phyloP scores from a whole-genome alignment of 306 rosid genomes.

The Cicer pinnatifidum region DNA sequence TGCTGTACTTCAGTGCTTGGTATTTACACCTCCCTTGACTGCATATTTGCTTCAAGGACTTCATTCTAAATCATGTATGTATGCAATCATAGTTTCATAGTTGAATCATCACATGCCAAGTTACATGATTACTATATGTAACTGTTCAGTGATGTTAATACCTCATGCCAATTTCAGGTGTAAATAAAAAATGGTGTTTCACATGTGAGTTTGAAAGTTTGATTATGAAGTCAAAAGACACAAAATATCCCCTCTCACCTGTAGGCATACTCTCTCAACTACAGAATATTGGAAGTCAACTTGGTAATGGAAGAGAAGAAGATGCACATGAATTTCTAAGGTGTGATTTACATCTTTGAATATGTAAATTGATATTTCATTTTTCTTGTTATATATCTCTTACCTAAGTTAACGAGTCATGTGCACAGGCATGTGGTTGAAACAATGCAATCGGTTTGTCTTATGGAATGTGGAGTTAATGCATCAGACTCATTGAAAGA shows the following conservation, averaged over 20 bases:
- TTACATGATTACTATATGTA: conserved; percentile 20
- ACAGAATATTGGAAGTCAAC: conserved; percentile 72
- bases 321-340: conserved; percentile 95
- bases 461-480: conserved; percentile 56
- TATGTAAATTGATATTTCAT: conserved; percentile 2
- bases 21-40: conserved; percentile 84
- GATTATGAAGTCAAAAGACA: conserved; percentile 69
- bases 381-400: conserved; percentile 17
- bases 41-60: conserved; percentile 84
- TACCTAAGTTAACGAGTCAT: neutral
- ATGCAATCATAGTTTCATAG: conserved; percentile 23
- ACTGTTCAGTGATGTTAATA: conserved; percentile 26
- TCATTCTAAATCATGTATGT: conserved; percentile 84
- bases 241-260: conserved; percentile 74
- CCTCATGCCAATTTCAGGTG: conserved; percentile 56
- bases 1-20: conserved; percentile 88
- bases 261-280: conserved; percentile 69
- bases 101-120: conserved; percentile 13
- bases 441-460: conserved; percentile 81
- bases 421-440: conserved; percentile 73
- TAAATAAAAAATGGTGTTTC: conserved; percentile 74
- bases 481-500: conserved; percentile 60
- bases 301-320: conserved; percentile 88
- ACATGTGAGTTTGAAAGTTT: conserved; percentile 76
- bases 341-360: conserved; percentile 47